These are phyloP conservation scores for Ogataea degrootiae DNA, from an alignment of 805 yeast species.

Conservation along the genomic window DNA sequence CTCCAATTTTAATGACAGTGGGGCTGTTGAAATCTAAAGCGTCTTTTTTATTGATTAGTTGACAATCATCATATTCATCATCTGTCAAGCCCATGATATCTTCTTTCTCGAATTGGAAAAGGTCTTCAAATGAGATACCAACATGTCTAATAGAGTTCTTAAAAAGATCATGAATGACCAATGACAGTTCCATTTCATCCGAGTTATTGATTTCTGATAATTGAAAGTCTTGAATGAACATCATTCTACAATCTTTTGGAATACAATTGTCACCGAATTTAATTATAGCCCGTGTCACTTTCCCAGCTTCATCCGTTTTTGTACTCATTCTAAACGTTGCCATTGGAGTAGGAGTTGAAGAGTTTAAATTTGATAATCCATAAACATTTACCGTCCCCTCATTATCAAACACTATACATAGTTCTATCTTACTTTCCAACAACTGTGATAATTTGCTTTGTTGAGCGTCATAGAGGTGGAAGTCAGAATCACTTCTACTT, in stretches of 20 bases:
- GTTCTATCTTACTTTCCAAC: conserved; percentile 27
- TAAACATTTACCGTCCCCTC: conserved; percentile 39
- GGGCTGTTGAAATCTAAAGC: background rate
- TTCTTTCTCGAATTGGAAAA: conserved; percentile 22
- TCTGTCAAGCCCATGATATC: conserved; percentile 4
- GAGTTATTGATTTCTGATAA: conserved; percentile 8
- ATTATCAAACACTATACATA: conserved; percentile 40
- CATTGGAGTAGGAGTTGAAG: conserved; percentile 44
- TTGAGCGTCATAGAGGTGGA: conserved; percentile 6
- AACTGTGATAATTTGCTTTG: conserved; percentile 23
- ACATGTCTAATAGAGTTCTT: conserved; percentile 32
- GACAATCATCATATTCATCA: background rate
- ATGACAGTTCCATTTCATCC: conserved; percentile 28
- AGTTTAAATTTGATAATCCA: conserved; percentile 46
- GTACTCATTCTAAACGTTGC: conserved; percentile 34
- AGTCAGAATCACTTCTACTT: conserved; percentile 14
- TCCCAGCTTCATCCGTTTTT: conserved; percentile 10
- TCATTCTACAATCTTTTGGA: conserved; percentile 24
- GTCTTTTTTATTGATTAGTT: background rate
- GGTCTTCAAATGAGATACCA: conserved; percentile 27
- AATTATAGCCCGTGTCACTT: conserved; percentile 14
- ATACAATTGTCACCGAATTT: conserved; percentile 25
- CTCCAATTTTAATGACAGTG: conserved; percentile 19
- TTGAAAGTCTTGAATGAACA: conserved; percentile 23
- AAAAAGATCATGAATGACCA: conserved; percentile 42